A percentile compares a stretch with the other conserved stretches of the same genome.
These are phyloP conservation scores for Puccinia triticina DNA, from an alignment of 1,284 basidiomycete species.

Conservation along the genomic window DNA sequence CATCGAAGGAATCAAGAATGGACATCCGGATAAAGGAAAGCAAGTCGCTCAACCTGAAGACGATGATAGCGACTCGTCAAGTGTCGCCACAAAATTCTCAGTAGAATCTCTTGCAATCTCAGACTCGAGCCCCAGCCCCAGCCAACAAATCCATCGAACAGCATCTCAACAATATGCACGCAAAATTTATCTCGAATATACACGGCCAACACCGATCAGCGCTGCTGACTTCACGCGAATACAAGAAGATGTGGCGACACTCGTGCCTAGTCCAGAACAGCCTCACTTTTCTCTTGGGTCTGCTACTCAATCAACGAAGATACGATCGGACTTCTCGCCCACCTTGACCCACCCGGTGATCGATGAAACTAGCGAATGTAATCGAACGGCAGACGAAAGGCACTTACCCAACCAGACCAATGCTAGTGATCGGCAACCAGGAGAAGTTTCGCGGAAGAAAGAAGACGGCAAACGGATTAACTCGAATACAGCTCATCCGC, in stretches of 20 bases:
- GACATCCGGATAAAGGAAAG: slow-evolving; percentile 3
- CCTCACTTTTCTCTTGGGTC: background rate
- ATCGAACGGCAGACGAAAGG: background rate
- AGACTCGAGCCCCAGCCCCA: background rate
- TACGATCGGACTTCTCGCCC: background rate
- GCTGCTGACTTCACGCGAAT: background rate
- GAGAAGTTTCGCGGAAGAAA: background rate
- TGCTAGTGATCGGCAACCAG: background rate
- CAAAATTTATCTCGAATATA: background rate
- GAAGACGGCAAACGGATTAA: background rate
- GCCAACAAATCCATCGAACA: background rate
- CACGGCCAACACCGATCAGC: background rate
- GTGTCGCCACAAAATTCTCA: background rate
- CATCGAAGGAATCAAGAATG: background rate
- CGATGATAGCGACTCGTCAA: slow-evolving; percentile 3
- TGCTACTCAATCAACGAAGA: background rate
- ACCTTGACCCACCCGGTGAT: background rate
- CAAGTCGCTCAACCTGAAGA: background rate
- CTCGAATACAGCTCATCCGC: background rate
- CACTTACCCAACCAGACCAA: background rate
- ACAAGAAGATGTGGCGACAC: background rate
- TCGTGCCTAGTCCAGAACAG: background rate
- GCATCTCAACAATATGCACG: slow-evolving; percentile 3
- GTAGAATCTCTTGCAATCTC: background rate
- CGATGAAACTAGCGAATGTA: background rate